Base-by-base conservation (phyloP, 176 grass and related monocot species). In the Avena sativa region DNA sequence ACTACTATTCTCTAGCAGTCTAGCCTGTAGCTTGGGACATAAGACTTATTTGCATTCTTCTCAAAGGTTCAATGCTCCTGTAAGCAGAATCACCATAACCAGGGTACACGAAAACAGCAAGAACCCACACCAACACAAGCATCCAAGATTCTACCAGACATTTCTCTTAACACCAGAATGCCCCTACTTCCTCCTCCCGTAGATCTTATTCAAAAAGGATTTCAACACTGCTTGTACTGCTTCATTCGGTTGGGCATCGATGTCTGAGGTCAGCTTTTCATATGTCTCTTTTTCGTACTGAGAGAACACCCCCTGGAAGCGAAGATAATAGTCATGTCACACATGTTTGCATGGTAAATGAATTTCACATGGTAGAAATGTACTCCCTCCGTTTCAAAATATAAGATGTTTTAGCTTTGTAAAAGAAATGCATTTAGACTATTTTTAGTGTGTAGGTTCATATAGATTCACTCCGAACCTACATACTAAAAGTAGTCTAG, bases 191-290 rank as follows among this genome's bases (percentile, higher is more conserved):
- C 52, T 83, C 88, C 89, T 93, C 63, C 80, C 82, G 87, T 93
- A 92, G 58, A 95, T 98, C 68, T 89, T 95, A 13, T 92, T 82
- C 60, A 91, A 60, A 81, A 98, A 92, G 1, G 87, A 85, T 87
- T 88, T 98, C 81, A 95, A 44, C 23, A 91, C 85, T 12, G 86
- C 73, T 23, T 91, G 86, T 9, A 93, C 78, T 6, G 34, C 81
- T 93, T 88, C 89, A 26, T 83, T 91, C 4, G 93, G 83, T 19
- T 89, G 89, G 19, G 89, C 84, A 71, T 93, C 88, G 59, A 95
- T 95, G 26, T 83, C 74, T 30, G 89, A 84, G 8, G 86, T 89
- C 70, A 93, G 81, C 12, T 88, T 89, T 86, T 81, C 52, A 12
- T 87, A 92, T 55, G 80, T 95, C 38, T 60, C 53, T 21, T 71